Evolutionary conservation across 208 protist genomes (phyloP).

Genomic region (Leptomonas pyrrhocoris): DNA sequence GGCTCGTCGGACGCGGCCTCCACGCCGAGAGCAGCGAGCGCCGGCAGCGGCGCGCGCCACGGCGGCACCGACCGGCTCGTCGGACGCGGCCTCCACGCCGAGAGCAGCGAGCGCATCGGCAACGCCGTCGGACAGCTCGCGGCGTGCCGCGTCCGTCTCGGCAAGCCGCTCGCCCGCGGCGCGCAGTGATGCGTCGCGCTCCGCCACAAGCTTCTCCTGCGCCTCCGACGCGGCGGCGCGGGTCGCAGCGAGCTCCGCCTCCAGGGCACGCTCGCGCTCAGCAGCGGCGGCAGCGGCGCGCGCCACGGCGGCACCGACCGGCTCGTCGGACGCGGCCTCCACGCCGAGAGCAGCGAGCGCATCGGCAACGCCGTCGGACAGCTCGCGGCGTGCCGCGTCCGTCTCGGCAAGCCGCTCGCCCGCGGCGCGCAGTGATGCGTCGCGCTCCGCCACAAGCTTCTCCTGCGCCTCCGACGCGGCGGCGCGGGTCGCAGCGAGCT

Average conservation of each 20-base stretch:
- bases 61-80: background rate
- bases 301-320: background rate
- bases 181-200: background rate
- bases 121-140: constrained; percentile 9
- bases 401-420: constrained; percentile 8
- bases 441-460: constrained; percentile 11
- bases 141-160: constrained; percentile 2
- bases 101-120: constrained; percentile 13
- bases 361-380: constrained; percentile 4
- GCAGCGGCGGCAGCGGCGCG: constrained; percentile 13
- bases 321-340: background rate
- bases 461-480: constrained; percentile 6
- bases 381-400: constrained; percentile 8
- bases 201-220: constrained; percentile 11
- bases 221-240: background rate
- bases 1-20: constrained; percentile 5
- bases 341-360: constrained; percentile 12
- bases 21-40: constrained; percentile 12
- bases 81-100: background rate
- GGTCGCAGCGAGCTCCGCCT: constrained; percentile 6
- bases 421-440: background rate
- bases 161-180: constrained; percentile 8
- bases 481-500: constrained; percentile 2
- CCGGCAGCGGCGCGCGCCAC: constrained; percentile 13
- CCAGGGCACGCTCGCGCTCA: constrained; percentile 25